Percentiles rank a stretch among this genome's conserved stretches.
Conservation (phyloP, 2,329 filamentous ascomycete species). For the Xylaria sp. region DNA sequence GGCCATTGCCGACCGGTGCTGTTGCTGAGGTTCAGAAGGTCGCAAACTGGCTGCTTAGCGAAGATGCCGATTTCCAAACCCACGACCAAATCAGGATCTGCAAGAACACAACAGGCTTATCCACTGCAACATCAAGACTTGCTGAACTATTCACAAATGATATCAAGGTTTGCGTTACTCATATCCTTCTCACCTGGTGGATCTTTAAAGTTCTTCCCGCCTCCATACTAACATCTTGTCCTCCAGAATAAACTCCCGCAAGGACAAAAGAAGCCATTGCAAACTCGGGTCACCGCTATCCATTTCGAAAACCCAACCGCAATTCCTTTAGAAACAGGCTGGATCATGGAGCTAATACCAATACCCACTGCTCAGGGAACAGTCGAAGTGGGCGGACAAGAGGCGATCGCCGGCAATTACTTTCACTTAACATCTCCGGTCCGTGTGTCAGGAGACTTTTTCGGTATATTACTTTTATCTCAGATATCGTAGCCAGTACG, state of each 20-base stretch:
- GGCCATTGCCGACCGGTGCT: neutral
- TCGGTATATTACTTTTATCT: neutral
- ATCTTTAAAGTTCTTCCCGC: neutral
- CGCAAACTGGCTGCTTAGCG: neutral
- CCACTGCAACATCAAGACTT: neutral
- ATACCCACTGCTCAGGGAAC: neutral
- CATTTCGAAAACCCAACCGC: neutral
- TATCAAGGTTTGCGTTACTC: neutral
- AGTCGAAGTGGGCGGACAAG: neutral
- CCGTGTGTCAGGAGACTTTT: neutral
- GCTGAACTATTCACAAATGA: neutral
- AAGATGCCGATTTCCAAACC: neutral
- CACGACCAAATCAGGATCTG: neutral
- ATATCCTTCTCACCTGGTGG: too few relatives aligned
- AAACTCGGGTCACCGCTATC: neutral
- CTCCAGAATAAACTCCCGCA: neutral
- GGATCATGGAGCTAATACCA: neutral
- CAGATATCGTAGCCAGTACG: neutral
- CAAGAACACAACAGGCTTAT: neutral
- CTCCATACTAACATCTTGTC: neutral
- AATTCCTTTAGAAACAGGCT: neutral
- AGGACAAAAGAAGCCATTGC: neutral
- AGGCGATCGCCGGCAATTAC: neutral
- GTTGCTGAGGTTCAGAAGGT: neutral
- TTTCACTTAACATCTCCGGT: neutral